These are phyloP conservation scores for Apiospora hydei DNA, from an alignment of 2,329 filamentous ascomycete genomes.

Conservation along the genomic window DNA sequence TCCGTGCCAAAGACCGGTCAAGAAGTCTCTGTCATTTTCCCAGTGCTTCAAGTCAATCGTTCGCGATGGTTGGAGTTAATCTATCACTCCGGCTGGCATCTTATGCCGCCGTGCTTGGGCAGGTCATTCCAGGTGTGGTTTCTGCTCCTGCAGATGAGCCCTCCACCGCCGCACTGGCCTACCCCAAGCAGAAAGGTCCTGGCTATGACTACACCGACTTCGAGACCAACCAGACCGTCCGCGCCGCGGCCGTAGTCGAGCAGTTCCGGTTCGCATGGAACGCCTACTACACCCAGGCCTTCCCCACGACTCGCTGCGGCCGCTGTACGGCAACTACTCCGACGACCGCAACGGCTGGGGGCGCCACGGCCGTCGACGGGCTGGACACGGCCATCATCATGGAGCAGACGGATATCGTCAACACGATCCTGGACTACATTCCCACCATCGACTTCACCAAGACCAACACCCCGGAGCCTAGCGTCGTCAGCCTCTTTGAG, in stretches of 20 bases:
- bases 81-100: background rate
- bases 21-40: background rate
- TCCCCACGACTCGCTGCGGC: constrained; percentile 23
- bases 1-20: background rate
- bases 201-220: constrained; percentile 21
- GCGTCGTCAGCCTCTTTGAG: constrained; percentile 20
- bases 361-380: constrained; percentile 17
- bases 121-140: background rate
- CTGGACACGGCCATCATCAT: constrained; percentile 24
- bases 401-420: constrained; percentile 24
- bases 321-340: constrained; percentile 22
- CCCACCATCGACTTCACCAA: constrained; percentile 24
- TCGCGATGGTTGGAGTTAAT: background rate
- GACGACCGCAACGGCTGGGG: constrained; percentile 25
- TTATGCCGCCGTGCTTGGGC: background rate
- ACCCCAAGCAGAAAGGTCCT: constrained; percentile 15
- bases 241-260: constrained; percentile 13
- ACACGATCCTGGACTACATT: constrained; percentile 22
- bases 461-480: constrained; percentile 20
- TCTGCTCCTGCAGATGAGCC: background rate
- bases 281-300: constrained; percentile 7
- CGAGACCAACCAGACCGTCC: constrained; percentile 13
- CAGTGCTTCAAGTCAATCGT: background rate
- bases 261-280: constrained; percentile 21
- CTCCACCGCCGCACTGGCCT: background rate